These are phyloP conservation scores for Trypanosoma theileri DNA, from an alignment of 208 protist genomes.

Conservation along the genomic window DNA sequence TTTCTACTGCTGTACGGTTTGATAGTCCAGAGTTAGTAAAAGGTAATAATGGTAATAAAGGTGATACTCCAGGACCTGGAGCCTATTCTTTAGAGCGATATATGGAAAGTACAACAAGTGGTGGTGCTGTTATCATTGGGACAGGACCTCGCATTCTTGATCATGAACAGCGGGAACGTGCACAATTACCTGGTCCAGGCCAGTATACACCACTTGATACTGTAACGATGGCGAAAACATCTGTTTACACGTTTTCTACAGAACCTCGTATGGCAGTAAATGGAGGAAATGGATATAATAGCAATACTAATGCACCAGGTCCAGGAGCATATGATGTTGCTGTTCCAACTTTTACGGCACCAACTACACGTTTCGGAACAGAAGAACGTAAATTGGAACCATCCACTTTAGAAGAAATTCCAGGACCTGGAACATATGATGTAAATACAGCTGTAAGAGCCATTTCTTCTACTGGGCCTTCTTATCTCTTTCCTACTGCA, in stretches of 20 bases:
- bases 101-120: not conserved
- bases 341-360: conserved; percentile 21
- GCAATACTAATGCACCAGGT: conserved; percentile 22
- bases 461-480: not conserved
- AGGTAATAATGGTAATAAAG: conserved; percentile 8
- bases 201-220: conserved; percentile 25
- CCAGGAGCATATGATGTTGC: conserved; percentile 34
- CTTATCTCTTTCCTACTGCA: conserved; percentile 32
- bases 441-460: not conserved
- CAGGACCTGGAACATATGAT: conserved; percentile 35
- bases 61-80: conserved; percentile 47
- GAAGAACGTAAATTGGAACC: conserved; percentile 13
- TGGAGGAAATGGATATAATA: not conserved
- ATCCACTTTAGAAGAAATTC: conserved; percentile 13
- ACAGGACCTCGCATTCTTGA: conserved; percentile 27
- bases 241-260: conserved; percentile 41
- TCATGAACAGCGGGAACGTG: conserved; percentile 11
- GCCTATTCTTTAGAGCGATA: conserved; percentile 31
- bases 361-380: conserved; percentile 18
- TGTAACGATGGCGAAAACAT: conserved; percentile 4
- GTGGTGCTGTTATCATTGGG: conserved; percentile 25
- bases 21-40: not conserved
- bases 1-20: conserved; percentile 26
- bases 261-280: conserved; percentile 26
- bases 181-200: conserved; percentile 28